Conservation (phyloP, 257 asterid species). For the Solanum chilense region DNA sequence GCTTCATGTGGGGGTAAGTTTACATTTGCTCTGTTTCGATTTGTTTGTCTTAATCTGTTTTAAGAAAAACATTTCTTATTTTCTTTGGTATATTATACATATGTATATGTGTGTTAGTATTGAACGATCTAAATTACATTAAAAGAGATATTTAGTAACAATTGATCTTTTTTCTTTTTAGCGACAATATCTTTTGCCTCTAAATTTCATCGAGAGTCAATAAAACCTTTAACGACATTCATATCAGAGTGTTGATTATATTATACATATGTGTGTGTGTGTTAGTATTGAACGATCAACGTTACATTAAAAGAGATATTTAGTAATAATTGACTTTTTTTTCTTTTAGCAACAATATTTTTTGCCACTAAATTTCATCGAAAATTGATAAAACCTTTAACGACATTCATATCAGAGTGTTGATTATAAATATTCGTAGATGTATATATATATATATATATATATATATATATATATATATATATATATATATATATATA, state of each 20-base stretch:
- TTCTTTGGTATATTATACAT: background rate
- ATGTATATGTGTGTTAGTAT: background rate
- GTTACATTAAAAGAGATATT: no score
- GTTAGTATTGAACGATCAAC: no score
- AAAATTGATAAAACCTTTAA: no score
- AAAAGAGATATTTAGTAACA: background rate
- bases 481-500: background rate
- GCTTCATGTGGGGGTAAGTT: slow-evolving; percentile 11
- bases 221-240: background rate
- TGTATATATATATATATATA: background rate
- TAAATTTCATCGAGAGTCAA: no score
- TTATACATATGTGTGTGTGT: no score
- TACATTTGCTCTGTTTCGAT: fast-evolving
- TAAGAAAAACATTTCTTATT: background rate
- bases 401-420: background rate
- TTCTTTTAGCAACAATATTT: no score
- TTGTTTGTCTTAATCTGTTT: background rate
- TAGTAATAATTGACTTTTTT: no score
- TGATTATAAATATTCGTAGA: no score
- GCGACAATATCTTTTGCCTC: no score
- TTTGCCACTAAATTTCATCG: no score
- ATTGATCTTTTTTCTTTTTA: background rate
- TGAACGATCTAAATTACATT: background rate
- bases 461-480: no score
- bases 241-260: background rate